Conservation (phyloP, 2,329 filamentous ascomycete species). For the Cladorrhinum sp. region DNA sequence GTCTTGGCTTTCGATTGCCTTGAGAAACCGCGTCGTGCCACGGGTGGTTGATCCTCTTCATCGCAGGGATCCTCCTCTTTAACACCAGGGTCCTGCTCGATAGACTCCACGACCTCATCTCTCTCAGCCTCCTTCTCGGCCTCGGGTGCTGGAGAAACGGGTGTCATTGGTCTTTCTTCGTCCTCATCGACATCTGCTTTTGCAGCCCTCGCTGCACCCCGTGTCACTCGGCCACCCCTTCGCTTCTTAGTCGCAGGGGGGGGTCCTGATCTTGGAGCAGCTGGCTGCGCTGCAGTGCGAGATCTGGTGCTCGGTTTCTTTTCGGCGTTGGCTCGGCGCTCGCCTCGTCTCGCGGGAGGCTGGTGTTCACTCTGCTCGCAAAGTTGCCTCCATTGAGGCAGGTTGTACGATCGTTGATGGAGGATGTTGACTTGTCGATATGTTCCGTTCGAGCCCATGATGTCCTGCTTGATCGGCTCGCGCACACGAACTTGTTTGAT, state of each 20-base stretch:
- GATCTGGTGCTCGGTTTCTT: slow-evolving; percentile 44
- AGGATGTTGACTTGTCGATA: slow-evolving; percentile 97
- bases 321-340: slow-evolving; percentile 64
- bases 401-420: slow-evolving; percentile 91
- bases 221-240: slow-evolving; percentile 20
- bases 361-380: slow-evolving; percentile 96
- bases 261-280: slow-evolving; percentile 35
- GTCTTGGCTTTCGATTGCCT: slow-evolving; percentile 56
- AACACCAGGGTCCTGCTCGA: slow-evolving; percentile 46
- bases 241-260: slow-evolving; percentile 37
- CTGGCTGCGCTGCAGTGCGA: slow-evolving; percentile 33
- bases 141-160: slow-evolving; percentile 51
- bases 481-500: slow-evolving; percentile 91
- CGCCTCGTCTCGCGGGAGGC: slow-evolving; percentile 84
- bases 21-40: slow-evolving; percentile 42
- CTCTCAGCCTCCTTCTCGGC: slow-evolving; percentile 28
- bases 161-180: slow-evolving; percentile 57
- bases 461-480: slow-evolving; percentile 97
- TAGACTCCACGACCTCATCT: slow-evolving; percentile 42
- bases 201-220: slow-evolving; percentile 30
- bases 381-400: slow-evolving; percentile 91
- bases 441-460: slow-evolving; percentile 90
- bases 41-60: slow-evolving; percentile 40
- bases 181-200: slow-evolving; percentile 38
- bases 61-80: slow-evolving; percentile 44